phyloP scores from a whole-genome alignment of 1,284 basidiomycete species.

The Ceratobasidium sp. region DNA sequence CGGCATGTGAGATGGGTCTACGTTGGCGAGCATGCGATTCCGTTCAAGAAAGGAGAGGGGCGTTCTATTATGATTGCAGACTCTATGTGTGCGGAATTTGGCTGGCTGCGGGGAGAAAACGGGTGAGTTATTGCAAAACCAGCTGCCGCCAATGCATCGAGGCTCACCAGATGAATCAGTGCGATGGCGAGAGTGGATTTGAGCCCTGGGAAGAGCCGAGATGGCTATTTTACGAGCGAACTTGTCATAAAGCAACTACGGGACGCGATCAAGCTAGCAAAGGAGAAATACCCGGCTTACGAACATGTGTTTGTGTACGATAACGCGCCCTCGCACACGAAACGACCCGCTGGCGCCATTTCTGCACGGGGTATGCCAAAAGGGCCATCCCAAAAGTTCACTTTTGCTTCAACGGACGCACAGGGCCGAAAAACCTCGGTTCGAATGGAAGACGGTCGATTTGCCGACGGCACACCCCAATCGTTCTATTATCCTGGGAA shows the following conservation, averaged over 20 bases:
- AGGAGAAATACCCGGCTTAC: constrained; percentile 46
- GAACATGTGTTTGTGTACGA: constrained; percentile 52
- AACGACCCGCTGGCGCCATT: constrained; percentile 49
- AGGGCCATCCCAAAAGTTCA: constrained; percentile 32
- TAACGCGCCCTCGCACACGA: constrained; percentile 53
- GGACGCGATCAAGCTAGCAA: constrained; percentile 51
- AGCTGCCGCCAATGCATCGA: too few relatives aligned
- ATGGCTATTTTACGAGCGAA: constrained; percentile 53
- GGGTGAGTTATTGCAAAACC: constrained; percentile 45
- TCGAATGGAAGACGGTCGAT: constrained; percentile 46
- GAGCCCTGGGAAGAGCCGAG: constrained; percentile 56
- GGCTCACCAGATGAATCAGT: not conserved
- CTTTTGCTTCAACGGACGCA: not conserved
- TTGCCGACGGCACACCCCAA: constrained; percentile 45
- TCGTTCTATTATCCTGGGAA: constrained; percentile 49
- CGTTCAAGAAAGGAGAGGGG: constrained; percentile 53
- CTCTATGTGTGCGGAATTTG: constrained; percentile 55
- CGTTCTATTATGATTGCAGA: constrained; percentile 55
- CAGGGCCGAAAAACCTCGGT: not conserved
- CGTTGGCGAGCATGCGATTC: constrained; percentile 45
- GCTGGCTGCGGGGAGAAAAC: constrained; percentile 48
- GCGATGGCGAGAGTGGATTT: constrained; percentile 46
- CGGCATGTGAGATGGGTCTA: constrained; percentile 49
- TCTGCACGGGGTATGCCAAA: constrained; percentile 51
- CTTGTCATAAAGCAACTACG: constrained; percentile 49